These are phyloP conservation scores for Ascochyta fabae DNA, from an alignment of 2,329 filamentous ascomycete genomes.

Conservation along the genomic window DNA sequence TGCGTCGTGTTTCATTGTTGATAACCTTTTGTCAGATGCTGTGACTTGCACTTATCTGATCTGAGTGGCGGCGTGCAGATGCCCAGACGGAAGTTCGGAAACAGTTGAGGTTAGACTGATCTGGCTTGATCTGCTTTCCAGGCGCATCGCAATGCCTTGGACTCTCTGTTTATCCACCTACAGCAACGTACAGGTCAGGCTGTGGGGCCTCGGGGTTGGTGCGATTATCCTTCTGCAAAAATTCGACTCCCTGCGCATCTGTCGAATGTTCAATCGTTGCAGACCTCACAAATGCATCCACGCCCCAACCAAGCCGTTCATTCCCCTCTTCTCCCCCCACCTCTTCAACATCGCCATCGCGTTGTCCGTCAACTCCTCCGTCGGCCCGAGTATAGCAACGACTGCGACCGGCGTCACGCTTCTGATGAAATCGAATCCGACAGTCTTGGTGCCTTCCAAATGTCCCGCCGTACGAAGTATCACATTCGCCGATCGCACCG, in stretches of 20 bases:
- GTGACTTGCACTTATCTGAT: too few species aligned
- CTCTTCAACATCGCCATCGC: conserved; percentile 32
- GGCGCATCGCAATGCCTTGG: not conserved
- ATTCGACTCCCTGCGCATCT: not conserved
- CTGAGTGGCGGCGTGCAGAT: too few species aligned
- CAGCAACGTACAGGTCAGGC: too few species aligned
- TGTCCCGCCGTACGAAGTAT: conserved; percentile 2
- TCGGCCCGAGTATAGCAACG: conserved; percentile 29
- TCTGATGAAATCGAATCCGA: conserved; percentile 37
- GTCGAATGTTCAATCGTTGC: not conserved
- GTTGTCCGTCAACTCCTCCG: conserved; percentile 14
- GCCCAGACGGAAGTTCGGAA: too few species aligned
- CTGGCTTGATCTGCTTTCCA: not conserved
- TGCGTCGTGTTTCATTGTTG: too few species aligned
- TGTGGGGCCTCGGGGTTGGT: not conserved
- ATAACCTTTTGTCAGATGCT: too few species aligned
- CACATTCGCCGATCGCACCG: conserved; percentile 1
- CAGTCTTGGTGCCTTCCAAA: conserved; percentile 30
- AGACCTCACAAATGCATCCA: conserved; percentile 14
- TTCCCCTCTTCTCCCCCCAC: conserved; percentile 28
- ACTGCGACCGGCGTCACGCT: conserved; percentile 35
- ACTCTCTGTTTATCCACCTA: too few species aligned
- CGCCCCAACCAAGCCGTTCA: conserved; percentile 14
- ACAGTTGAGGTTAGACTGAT: too few species aligned
- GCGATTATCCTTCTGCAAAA: not conserved